A percentile compares a stretch with the other conserved stretches of the same genome.
Evolutionary conservation across 78 protist species (phyloP).

Genomic region (Dictyostelium citrinum): DNA sequence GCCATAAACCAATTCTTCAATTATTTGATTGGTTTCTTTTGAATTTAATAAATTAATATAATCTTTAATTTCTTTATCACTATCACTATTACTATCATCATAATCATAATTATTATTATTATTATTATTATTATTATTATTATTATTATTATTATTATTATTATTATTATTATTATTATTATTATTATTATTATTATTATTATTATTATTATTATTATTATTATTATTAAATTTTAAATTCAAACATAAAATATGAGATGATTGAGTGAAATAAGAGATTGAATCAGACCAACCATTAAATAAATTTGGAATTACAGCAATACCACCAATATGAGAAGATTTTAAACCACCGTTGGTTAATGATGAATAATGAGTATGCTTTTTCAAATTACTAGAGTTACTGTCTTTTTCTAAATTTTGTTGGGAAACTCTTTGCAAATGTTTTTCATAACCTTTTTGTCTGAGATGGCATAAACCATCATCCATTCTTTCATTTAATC

Average conservation of each 20-base stretch:
- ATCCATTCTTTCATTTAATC: neutral
- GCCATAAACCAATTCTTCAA: neutral
- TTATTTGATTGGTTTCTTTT: conserved; percentile 5
- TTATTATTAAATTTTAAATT: neutral
- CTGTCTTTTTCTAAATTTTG: neutral
- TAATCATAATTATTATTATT: neutral
- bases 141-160: neutral
- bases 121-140: neutral
- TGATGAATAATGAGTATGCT: neutral
- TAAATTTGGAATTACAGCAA: neutral
- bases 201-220: neutral
- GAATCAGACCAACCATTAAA: neutral
- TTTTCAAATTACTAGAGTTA: neutral
- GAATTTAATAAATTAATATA: neutral
- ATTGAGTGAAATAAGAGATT: neutral
- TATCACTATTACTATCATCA: neutral
- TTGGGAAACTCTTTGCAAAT: neutral
- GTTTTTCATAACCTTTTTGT: neutral
- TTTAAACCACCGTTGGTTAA: neutral
- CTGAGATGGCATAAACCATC: neutral
- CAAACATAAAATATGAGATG: neutral
- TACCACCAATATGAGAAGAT: neutral
- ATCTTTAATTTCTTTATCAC: neutral
- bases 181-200: neutral
- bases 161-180: neutral